Conservation (phyloP, 2,329 filamentous ascomycete species). For the Colletotrichum noveboracense region DNA sequence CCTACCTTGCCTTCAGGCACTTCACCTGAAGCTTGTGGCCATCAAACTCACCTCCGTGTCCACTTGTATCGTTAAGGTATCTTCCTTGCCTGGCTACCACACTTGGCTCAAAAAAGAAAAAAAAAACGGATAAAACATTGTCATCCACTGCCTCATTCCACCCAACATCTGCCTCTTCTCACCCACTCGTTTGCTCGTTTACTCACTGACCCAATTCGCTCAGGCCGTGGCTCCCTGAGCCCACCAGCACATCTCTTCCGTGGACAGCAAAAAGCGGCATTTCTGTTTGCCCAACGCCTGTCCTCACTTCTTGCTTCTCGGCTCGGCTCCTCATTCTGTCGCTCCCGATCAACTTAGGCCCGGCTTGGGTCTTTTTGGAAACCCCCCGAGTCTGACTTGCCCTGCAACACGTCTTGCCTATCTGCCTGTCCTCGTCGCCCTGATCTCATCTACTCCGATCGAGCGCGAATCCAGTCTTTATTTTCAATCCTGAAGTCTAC, state of each 20-base stretch:
- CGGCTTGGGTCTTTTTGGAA: neutral
- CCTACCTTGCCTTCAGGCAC: neutral
- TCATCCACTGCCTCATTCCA: neutral
- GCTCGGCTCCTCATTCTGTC: slow-evolving; percentile 1
- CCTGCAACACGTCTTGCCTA: neutral
- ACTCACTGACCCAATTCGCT: neutral
- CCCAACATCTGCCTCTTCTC: neutral
- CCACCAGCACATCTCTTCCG: neutral
- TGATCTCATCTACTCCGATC: neutral
- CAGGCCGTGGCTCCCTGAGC: neutral
- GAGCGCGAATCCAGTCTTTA: neutral
- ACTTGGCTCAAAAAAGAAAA: neutral
- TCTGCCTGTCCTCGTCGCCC: neutral
- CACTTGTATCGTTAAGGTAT: neutral
- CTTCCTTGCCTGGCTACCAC: neutral
- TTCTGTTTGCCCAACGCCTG: neutral
- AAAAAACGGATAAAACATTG: neutral
- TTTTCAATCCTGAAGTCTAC: neutral
- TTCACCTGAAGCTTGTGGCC: neutral
- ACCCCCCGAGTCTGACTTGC: neutral
- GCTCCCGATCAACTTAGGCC: neutral
- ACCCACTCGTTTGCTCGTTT: neutral
- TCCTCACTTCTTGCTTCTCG: neutral
- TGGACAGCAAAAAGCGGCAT: neutral
- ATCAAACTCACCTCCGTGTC: neutral